Evolutionary conservation across 139 green algal genomes (phyloP), one percentile per base, ranked within the genome.

Genomic region (Diplosphaera chodatii): DNA sequence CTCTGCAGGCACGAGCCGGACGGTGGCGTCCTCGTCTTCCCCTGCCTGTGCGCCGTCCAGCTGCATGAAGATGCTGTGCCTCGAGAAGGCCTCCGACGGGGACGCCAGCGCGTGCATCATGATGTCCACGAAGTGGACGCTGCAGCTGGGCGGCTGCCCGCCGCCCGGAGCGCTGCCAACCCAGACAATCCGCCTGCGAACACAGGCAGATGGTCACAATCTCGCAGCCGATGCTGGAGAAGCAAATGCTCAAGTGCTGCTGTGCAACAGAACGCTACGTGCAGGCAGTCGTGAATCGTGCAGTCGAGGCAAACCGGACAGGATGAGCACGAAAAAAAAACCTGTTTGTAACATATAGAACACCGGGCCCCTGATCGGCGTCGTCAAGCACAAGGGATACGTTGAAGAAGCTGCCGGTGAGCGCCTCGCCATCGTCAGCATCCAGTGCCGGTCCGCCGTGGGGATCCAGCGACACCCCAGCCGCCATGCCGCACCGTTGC

Each of bases 41-140:
- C n/a, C 55, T 32, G 4, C 23, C 28, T 66, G 55, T 23, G n/a
- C 13, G 55, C 40, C 31, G 18, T 66, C 68, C 68, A 73, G 55
- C 32, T 73, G 68, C 68, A 67, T 55, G 31, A 67, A 73, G 48
- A 73, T 73, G 68, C 68, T 67, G 4, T 40, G 31, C 21, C 23
- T 16, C 31, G 15, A 1, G 55, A 56, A 48, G 68, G 31, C 55
- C 1, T 29, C 30, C 6, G 48, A 28, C 18, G 64, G 48, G 4
- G 30, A 55, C 4, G 68, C 40, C 27, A 73, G 30, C 3, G 68
- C 68, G 31, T 73, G 68, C 68, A 73, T 48, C 29, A 32, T 66
- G 30, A 73, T 73, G 31, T 66, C 13, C 31, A 20, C 25, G 55
- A 67, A 73, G 55, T 48, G 48, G 8, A 64, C 68, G 23, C 16